Conservation (phyloP, 1,139 yeast genomes). For the Casaregolazyma lundiana region DNA sequence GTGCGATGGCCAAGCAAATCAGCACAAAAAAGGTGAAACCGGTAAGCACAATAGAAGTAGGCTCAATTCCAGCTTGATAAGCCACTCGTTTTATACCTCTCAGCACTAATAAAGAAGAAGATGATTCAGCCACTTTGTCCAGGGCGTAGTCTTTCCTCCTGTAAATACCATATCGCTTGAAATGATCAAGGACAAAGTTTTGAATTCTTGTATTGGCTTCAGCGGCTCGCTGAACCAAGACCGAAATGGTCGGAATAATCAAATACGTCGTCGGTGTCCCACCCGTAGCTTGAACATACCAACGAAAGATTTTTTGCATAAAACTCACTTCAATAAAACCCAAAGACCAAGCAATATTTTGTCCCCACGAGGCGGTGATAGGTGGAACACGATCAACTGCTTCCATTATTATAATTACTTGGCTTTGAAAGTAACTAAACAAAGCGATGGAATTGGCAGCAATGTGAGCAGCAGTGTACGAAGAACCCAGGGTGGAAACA, state of each 20-base stretch:
- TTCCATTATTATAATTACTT: conserved; percentile 92
- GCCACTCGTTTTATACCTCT: conserved; percentile 95
- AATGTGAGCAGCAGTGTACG: conserved; percentile 92
- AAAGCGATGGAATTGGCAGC: conserved; percentile 91
- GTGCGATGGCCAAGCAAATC: conserved; percentile 39
- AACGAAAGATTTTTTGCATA: conserved; percentile 80
- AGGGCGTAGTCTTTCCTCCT: not conserved
- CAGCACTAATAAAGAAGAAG: conserved; percentile 45
- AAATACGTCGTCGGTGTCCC: conserved; percentile 77
- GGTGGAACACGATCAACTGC: conserved; percentile 94
- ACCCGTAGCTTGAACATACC: conserved; percentile 96
- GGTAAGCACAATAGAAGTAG: conserved; percentile 79
- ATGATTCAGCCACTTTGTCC: conserved; percentile 18
- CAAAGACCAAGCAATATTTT: conserved; percentile 92
- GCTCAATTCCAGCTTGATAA: conserved; percentile 75
- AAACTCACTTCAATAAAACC: conserved; percentile 75
- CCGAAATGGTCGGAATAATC: conserved; percentile 44
- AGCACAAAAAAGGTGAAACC: conserved; percentile 80
- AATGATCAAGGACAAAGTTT: conserved; percentile 2
- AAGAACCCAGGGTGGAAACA: conserved; percentile 83
- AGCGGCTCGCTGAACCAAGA: conserved; percentile 61
- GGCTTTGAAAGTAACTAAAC: conserved; percentile 87
- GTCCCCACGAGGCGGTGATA: conserved; percentile 96
- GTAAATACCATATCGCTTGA: not conserved
- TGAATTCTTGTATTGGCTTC: conserved; percentile 9